Conservation (phyloP, 116 monocot genomes). For the Cymodocea nodosa region DNA sequence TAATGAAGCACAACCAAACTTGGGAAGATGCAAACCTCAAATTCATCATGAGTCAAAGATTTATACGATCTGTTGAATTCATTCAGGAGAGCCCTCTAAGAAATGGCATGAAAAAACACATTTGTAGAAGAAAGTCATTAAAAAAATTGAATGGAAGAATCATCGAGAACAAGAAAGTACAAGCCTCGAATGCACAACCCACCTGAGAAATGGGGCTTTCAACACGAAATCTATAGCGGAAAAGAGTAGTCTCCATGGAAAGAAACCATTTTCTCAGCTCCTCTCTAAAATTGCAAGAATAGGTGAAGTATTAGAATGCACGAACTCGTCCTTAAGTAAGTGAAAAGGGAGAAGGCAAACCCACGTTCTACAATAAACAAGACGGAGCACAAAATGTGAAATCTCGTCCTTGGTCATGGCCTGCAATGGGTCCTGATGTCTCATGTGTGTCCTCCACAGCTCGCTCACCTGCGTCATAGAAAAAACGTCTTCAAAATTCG, state of each 20-base stretch:
- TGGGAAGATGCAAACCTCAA: constrained; percentile 42
- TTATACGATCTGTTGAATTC: constrained; percentile 34
- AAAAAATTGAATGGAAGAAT: not conserved
- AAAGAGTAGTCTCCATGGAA: constrained; percentile 82
- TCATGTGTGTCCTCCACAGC: constrained; percentile 75
- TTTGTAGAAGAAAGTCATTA: not conserved
- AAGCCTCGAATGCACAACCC: not conserved
- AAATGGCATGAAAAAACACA: constrained; percentile 3
- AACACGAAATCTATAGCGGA: constrained; percentile 67
- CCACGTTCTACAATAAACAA: constrained; percentile 88
- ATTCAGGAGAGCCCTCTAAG: constrained; percentile 61
- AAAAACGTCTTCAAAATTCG: too few species aligned
- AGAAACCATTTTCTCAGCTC: constrained; percentile 98
- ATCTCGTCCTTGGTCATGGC: constrained; percentile 72
- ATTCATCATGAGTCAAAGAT: constrained; percentile 37
- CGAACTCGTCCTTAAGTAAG: not conserved
- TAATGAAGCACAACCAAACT: not conserved
- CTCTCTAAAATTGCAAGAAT: constrained; percentile 31
- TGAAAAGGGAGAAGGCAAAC: constrained; percentile 3
- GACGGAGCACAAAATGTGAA: constrained; percentile 93
- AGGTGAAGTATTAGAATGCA: not conserved
- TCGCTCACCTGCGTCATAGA: constrained; percentile 35
- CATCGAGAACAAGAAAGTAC: not conserved
- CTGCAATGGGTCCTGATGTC: constrained; percentile 46
- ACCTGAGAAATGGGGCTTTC: constrained; percentile 76